Percentiles rank a stretch among this genome's conserved stretches.
Evolutionary conservation across 2,329 filamentous ascomycete species (phyloP).

Genomic region (Lasiodiplodia theobromae): DNA sequence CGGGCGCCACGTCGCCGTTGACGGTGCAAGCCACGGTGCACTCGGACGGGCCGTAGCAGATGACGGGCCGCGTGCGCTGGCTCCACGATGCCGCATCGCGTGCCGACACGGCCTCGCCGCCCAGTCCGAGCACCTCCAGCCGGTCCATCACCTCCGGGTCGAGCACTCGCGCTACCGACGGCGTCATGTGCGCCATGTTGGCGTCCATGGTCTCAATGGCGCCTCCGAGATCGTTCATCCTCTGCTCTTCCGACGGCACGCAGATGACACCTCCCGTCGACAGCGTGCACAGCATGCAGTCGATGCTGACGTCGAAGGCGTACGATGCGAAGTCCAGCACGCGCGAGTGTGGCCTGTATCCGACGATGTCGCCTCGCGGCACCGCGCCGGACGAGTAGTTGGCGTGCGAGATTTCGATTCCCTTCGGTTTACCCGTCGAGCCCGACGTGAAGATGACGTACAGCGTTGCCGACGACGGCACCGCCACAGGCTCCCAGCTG

Average conservation of each 20-base stretch:
- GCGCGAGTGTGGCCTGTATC: conserved; percentile 16
- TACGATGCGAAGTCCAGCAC: conserved; percentile 52
- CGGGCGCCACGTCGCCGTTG: conserved; percentile 26
- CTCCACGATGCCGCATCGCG: conserved; percentile 50
- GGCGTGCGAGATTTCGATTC: conserved; percentile 35
- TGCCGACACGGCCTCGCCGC: conserved; percentile 51
- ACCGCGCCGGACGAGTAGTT: conserved; percentile 37
- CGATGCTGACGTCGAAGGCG: conserved; percentile 62
- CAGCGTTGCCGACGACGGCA: conserved; percentile 1
- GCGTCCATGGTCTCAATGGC: conserved; percentile 61
- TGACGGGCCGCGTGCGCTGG: conserved; percentile 39
- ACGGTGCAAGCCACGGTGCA: conserved; percentile 36
- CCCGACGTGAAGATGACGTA: conserved; percentile 70
- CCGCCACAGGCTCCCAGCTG: neutral
- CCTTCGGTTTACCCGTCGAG: conserved; percentile 28
- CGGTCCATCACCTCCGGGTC: conserved; percentile 49
- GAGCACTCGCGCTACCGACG: conserved; percentile 60
- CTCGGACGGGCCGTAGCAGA: conserved; percentile 43
- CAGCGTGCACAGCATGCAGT: conserved; percentile 42
- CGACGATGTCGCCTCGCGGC: conserved; percentile 8
- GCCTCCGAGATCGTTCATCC: conserved; percentile 42
- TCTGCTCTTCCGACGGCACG: conserved; percentile 62
- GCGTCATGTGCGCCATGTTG: conserved; percentile 64
- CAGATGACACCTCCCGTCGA: conserved; percentile 59
- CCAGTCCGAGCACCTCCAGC: conserved; percentile 48